Conservation (phyloP, 176 grass and related monocot species). For the Puya raimondii region DNA sequence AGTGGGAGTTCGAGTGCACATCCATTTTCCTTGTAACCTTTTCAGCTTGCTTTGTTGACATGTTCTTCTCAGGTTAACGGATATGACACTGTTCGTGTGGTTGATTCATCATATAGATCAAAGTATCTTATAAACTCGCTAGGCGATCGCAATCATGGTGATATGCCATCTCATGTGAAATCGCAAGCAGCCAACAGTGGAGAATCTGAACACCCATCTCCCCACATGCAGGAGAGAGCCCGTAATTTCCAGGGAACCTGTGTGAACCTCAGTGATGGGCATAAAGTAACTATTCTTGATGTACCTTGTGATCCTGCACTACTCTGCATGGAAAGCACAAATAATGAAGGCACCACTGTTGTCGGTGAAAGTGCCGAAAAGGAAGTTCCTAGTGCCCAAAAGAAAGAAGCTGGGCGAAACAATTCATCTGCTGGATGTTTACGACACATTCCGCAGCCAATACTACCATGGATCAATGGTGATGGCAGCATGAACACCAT, state of each 20-base stretch:
- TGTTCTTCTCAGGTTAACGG: conserved; percentile 63
- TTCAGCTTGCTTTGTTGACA: conserved; percentile 15
- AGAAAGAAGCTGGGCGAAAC: conserved; percentile 17
- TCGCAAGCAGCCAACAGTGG: conserved; percentile 29
- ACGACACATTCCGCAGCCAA: conserved; percentile 42
- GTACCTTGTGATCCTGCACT: not conserved
- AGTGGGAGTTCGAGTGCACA: not conserved
- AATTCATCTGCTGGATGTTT: conserved; percentile 24
- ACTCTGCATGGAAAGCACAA: not conserved
- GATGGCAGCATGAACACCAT: conserved; percentile 75
- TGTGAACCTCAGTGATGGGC: conserved; percentile 61
- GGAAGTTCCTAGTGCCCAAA: not conserved
- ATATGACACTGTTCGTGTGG: conserved; percentile 53
- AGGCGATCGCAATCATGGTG: conserved; percentile 21
- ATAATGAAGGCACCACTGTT: not conserved
- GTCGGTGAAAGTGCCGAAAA: not conserved
- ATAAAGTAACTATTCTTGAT: conserved; percentile 68
- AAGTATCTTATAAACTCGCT: conserved; percentile 72
- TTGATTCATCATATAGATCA: conserved; percentile 63
- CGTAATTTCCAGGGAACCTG: conserved; percentile 29
- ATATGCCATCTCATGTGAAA: conserved; percentile 20
- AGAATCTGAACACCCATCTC: conserved; percentile 23
- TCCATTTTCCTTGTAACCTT: not conserved
- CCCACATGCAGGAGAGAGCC: conserved; percentile 21
- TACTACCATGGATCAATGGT: conserved; percentile 95